phyloP scores from a whole-genome alignment of 106 monocot genomes.

The Posidonia australis region DNA sequence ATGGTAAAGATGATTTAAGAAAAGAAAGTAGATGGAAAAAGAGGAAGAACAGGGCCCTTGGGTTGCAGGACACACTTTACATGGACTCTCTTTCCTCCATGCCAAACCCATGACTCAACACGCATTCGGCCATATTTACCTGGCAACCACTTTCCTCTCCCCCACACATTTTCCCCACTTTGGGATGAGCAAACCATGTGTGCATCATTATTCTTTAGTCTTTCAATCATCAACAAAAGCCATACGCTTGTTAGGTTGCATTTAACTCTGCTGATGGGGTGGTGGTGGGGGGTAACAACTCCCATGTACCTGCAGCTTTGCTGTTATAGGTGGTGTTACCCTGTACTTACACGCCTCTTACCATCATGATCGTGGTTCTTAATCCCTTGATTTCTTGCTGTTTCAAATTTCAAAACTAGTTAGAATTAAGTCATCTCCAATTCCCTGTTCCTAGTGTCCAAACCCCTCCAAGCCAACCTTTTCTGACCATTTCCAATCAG shows the following conservation, averaged over 20 bases:
- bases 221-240: not conserved
- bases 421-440: too few species aligned
- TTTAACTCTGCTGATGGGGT: not conserved
- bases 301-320: not conserved
- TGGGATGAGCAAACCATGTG: too few species aligned
- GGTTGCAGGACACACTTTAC: too few species aligned
- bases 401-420: too few species aligned
- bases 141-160: not conserved
- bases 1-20: not conserved
- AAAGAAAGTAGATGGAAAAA: not conserved
- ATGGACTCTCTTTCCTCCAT: not conserved
- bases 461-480: too few species aligned
- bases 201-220: not conserved
- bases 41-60: not conserved
- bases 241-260: not conserved
- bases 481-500: too few species aligned
- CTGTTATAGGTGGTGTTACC: too few species aligned
- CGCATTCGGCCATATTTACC: not conserved
- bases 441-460: too few species aligned
- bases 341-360: too few species aligned
- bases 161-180: too few species aligned
- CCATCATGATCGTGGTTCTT: too few species aligned
- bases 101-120: slow-evolving; percentile 8
- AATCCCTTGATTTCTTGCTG: too few species aligned
- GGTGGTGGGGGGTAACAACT: not conserved